Evolutionary conservation across 805 yeast species (phyloP).

Genomic region (Suhomyces sp.): DNA sequence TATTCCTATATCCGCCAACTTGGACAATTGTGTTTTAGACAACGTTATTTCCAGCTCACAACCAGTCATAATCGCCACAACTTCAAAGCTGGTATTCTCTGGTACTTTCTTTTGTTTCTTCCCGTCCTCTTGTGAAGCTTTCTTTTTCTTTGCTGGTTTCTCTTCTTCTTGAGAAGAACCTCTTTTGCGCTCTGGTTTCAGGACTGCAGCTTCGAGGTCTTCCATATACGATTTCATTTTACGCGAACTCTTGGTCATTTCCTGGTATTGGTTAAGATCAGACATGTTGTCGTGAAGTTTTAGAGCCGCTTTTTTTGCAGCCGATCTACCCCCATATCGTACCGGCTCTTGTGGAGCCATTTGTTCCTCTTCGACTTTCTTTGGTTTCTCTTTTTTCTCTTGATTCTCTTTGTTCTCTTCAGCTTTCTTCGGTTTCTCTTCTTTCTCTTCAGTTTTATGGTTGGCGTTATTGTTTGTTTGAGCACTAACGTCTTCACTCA

Average conservation of each 20-base stretch:
- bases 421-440: slow-evolving; percentile 6
- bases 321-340: slow-evolving; percentile 43
- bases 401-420: background rate
- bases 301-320: slow-evolving; percentile 63
- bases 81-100: slow-evolving; percentile 13
- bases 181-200: slow-evolving; percentile 2
- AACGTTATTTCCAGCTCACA: slow-evolving; percentile 47
- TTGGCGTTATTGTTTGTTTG: slow-evolving; percentile 7
- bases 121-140: slow-evolving; percentile 14
- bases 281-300: slow-evolving; percentile 68
- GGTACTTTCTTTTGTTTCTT: slow-evolving; percentile 9
- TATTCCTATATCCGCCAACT: slow-evolving; percentile 56
- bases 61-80: slow-evolving; percentile 61
- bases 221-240: slow-evolving; percentile 38
- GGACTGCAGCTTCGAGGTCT: slow-evolving; percentile 22
- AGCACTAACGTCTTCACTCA: slow-evolving; percentile 22
- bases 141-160: slow-evolving; percentile 8
- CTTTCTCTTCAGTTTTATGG: slow-evolving; percentile 10
- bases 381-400: background rate
- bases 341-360: background rate
- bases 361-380: background rate
- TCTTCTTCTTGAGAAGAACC: background rate
- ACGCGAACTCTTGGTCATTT: slow-evolving; percentile 42
- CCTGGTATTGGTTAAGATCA: slow-evolving; percentile 62
- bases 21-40: slow-evolving; percentile 39